Evolutionary conservation across 2,329 filamentous ascomycete genomes (phyloP).

Genomic region (Hymenoscyphus fructigenus): DNA sequence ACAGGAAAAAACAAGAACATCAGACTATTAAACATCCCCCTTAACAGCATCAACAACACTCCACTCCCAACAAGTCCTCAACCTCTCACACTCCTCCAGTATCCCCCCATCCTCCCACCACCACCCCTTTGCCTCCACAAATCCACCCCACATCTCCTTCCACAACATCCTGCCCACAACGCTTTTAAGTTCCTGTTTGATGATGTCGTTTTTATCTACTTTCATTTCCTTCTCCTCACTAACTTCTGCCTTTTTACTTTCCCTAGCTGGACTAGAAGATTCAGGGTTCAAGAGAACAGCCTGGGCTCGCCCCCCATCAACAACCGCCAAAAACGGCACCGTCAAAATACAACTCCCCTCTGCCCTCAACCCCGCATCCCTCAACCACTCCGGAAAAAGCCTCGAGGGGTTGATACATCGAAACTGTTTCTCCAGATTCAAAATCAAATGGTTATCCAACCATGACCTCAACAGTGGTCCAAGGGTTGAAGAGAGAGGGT

Average conservation of each 20-base stretch:
- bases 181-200: constrained; percentile 47
- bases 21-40: constrained; percentile 12
- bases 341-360: constrained; percentile 29
- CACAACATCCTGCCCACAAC: constrained; percentile 57
- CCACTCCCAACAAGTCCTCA: constrained; percentile 60
- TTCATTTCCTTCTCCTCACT: constrained; percentile 11
- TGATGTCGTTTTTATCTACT: constrained; percentile 32
- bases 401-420: constrained; percentile 59
- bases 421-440: constrained; percentile 58
- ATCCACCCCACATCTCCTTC: constrained; percentile 58
- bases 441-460: constrained; percentile 60
- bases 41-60: constrained; percentile 57
- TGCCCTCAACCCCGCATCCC: constrained; percentile 52
- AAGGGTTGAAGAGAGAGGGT: constrained; percentile 54
- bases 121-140: constrained; percentile 44
- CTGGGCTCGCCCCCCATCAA: constrained; percentile 7
- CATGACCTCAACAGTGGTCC: constrained; percentile 59
- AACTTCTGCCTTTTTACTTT: too few relatives aligned
- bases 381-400: constrained; percentile 59
- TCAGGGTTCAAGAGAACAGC: too few relatives aligned
- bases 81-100: constrained; percentile 53
- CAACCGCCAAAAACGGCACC: constrained; percentile 29
- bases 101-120: constrained; percentile 62
- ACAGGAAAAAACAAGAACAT: too few relatives aligned
- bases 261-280: too few relatives aligned